Conservation (phyloP, 2,329 filamentous ascomycete genomes). For the Talaromyces sp. region DNA sequence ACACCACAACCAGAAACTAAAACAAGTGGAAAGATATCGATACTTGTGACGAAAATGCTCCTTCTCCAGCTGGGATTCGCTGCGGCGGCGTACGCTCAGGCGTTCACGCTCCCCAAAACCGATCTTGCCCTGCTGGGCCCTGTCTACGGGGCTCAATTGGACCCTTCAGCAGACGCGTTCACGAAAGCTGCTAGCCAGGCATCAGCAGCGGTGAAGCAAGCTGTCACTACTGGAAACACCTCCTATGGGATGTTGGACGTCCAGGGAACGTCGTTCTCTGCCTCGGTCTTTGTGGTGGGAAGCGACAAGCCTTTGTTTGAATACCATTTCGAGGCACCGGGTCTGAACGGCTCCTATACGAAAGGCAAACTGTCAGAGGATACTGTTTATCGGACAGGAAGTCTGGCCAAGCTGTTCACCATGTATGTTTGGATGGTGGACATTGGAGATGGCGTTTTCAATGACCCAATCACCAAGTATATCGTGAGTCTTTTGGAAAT, state of each 20-base stretch:
- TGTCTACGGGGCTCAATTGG: neutral
- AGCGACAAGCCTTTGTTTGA: constrained; percentile 4
- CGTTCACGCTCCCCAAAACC: neutral
- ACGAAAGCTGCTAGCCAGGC: neutral
- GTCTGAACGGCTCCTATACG: neutral
- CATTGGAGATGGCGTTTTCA: constrained; percentile 1
- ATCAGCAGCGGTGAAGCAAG: neutral
- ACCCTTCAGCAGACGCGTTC: neutral
- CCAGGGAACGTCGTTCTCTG: neutral
- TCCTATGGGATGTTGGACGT: neutral
- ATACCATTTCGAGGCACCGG: constrained; percentile 2
- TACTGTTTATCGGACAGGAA: constrained; percentile 2
- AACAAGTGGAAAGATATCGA: neutral
- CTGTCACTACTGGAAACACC: neutral
- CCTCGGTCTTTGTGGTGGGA: neutral
- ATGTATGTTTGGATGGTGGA: constrained; percentile 5
- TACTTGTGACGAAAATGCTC: neutral
- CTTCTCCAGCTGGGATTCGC: neutral
- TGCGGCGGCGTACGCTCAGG: neutral
- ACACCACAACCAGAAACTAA: neutral
- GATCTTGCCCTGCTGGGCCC: neutral
- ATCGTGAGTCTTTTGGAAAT: neutral
- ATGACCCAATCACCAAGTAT: constrained; percentile 4
- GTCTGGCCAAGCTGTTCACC: neutral
- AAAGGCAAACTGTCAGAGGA: neutral